phyloP scores from a whole-genome alignment of 2,329 filamentous ascomycete species.

The Talaromyces sp. region DNA sequence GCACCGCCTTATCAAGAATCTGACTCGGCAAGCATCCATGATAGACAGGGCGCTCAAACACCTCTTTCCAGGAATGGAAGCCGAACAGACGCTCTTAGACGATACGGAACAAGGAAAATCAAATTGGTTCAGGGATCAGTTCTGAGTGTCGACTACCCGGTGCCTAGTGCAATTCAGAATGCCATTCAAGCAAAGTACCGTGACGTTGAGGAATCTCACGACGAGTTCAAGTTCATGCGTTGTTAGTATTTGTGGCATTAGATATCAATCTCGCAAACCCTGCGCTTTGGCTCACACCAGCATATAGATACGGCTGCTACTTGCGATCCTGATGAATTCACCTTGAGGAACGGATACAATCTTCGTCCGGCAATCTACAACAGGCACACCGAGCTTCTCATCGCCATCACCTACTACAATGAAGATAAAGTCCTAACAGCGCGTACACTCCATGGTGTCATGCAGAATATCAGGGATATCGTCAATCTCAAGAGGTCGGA shows the following conservation, averaged over 20 bases:
- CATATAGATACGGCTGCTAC: conserved; percentile 82
- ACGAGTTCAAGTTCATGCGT: conserved; percentile 59
- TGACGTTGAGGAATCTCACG: conserved; percentile 88
- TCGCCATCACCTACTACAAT: conserved; percentile 99
- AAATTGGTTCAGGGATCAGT: conserved; percentile 97
- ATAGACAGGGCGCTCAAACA: neutral
- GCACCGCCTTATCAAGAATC: neutral
- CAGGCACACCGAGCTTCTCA: conserved; percentile 92
- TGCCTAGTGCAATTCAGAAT: conserved; percentile 95
- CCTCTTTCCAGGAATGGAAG: neutral
- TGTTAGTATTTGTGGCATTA: conserved; percentile 49
- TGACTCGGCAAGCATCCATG: neutral
- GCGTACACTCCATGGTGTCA: conserved; percentile 91
- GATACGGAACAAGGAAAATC: conserved; percentile 93
- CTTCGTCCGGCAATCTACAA: conserved; percentile 98
- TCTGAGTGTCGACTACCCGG: conserved; percentile 93
- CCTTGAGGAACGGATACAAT: conserved; percentile 98
- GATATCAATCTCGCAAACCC: neutral
- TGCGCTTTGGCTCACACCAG: neutral
- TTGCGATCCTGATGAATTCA: conserved; percentile 98
- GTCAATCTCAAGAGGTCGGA: conserved; percentile 98
- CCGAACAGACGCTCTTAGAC: conserved; percentile 58
- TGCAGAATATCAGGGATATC: conserved; percentile 98
- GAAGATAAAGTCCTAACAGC: conserved; percentile 93
- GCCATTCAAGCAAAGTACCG: conserved; percentile 91